Evolutionary conservation across 768 basidiomycete species (phyloP), one percentile per base, ranked within the genome.

Genomic region (Pulveroboletus sp.): DNA sequence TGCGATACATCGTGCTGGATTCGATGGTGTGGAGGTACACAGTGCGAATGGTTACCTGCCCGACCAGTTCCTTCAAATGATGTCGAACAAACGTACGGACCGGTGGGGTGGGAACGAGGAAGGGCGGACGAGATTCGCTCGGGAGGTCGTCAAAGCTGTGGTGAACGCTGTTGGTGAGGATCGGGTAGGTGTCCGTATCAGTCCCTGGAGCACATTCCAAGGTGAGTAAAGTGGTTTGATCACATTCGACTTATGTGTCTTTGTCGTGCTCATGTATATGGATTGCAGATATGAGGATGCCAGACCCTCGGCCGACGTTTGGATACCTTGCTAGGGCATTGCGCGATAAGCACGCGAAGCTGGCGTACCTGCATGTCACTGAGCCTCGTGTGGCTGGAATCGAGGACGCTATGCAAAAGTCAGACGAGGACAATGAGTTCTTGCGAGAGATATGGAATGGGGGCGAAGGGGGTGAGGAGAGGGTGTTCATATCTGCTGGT

Each of bases 1-100:
- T 36, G 70, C 70, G 73, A 2, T 31, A 31, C 30, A 31, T 89
- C 84, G 62, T 86, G 86, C 0, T 86, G 87, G 74, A 21, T 21
- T 21, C 3, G 21, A 21, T 21, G 21, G 21, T 21, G 21, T 21
- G 21, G 21, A 21, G 21, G 21, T 21, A 21, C 21, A 21, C 21
- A 21, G 21, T 21, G 21, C 21, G 21, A 21, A 21, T 21, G 21
- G 21, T 3, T 21, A 21, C 21, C 21, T 21, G 21, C 21, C 21
- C 21, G 21, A 21, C 3, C 21, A 21, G 21, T 21, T 21, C 21
- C 21, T 21, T 21, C 21, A 21, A 21, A 21, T 3, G 21, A 3
- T 21, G 21, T 21, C 21, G 21, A 21, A 21, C 21, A 21, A 21
- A 21, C 21, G 21, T 21, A 21, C 21, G 21, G 21, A 21, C 21